Conservation (phyloP, 345 rosid species). For the Dovyalis caffra region DNA sequence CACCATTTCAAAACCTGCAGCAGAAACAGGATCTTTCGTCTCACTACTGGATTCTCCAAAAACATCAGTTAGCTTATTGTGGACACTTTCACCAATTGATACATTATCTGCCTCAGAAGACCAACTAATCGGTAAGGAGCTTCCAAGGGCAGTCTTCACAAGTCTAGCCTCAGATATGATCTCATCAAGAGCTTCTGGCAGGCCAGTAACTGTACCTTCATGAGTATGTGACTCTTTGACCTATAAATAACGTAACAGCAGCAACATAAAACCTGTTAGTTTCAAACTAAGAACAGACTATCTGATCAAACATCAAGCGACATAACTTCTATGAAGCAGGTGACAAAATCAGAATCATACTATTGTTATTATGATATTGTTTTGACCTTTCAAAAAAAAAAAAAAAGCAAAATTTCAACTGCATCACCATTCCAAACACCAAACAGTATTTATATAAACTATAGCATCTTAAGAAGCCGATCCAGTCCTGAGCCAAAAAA, state of each 20-base stretch:
- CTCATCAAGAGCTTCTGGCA: slow-evolving; percentile 46
- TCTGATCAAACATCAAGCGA: background rate
- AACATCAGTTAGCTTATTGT: slow-evolving; percentile 12
- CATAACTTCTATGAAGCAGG: slow-evolving; percentile 3
- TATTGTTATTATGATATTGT: background rate
- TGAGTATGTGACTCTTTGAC: slow-evolving; percentile 46
- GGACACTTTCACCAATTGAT: slow-evolving; percentile 30
- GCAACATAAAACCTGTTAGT: background rate
- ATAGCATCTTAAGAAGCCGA: background rate
- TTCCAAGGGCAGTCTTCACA: slow-evolving; percentile 87
- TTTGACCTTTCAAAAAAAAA: slow-evolving; percentile 7
- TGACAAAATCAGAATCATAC: background rate
- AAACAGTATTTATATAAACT: slow-evolving; percentile 1
- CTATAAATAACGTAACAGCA: slow-evolving; percentile 35
- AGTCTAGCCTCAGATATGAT: slow-evolving; percentile 70
- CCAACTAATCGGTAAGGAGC: slow-evolving; percentile 90
- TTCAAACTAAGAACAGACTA: background rate
- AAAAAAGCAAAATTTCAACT: background rate
- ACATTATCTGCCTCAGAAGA: slow-evolving; percentile 61
- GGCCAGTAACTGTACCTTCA: slow-evolving; percentile 31
- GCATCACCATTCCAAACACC: background rate
- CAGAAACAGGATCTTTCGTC: slow-evolving; percentile 69
- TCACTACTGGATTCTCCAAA: slow-evolving; percentile 38
- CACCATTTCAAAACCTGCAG: slow-evolving; percentile 97
- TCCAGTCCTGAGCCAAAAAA: background rate